Base-by-base conservation (phyloP, 331 rosid species). In the Stylosanthes scabra region DNA sequence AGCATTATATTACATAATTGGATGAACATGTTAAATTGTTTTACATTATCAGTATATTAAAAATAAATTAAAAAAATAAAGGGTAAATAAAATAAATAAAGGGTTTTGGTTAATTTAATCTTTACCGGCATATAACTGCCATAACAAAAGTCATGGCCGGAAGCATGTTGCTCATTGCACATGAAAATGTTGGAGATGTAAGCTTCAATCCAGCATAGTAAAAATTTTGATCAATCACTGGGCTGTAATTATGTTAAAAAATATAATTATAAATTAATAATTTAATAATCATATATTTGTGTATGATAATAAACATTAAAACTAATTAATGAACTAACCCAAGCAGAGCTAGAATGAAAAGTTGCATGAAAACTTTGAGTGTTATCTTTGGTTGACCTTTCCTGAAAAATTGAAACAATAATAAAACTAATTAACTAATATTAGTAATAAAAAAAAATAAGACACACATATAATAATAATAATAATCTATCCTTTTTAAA, bases 111-210 rank as follows among this genome's bases (percentile, higher is more conserved):
- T 47, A 8, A 29, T 13, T 31, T 34, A 34, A 34, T 34, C 4
- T 3, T 34, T 86, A 94, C 97, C 97, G 28, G 87, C 81, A 91
- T 75, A 85, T 66, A 56, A 87, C 80, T 11, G 99, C 97, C 96
- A 94, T 81, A 2, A 88, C 83, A 74, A 91, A 94, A 14, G 99
- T 94, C 99, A 94, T 91, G 50, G 97, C 99, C 10, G 99, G 99
- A 61, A 94, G 95, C 87, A 91, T 79, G 89, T 94, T 94, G 86
- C 99, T 89, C 86, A 94, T 82, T 74, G 99, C 96, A 73, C 97
- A 88, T 1, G 99, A 81, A 86, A 91, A 94, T 13, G 99, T 94
- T 52, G 97, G 97, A 6, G 99, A 84, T 12, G 96, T 94, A 37
- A 77, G 83, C 59, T 94, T 94, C 89, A 94, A 70, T 10, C 99